Evolutionary conservation across 2,329 filamentous ascomycete genomes (phyloP), one percentile per base, ranked within the genome.

Genomic region (Hymenoscyphus fraxineus): DNA sequence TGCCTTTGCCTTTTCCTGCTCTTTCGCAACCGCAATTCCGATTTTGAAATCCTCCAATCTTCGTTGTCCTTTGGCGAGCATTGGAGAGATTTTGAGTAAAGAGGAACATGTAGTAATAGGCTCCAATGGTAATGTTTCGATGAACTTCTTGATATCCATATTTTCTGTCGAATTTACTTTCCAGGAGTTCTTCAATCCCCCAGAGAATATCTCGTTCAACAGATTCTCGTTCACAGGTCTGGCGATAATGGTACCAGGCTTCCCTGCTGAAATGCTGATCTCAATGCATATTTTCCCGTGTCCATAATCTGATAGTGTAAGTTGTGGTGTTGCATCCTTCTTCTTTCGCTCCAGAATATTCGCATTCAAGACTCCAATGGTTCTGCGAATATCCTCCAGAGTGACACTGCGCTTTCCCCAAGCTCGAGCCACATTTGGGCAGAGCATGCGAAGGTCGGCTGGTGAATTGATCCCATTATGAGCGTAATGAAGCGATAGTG

Each of bases 361-460:
- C 7, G 60, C 59, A 65, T 75, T 76, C 71, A 88, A 81, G n/a
- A 92, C 77, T 59, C 88, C 89, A 27, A 93, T 76, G 67, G 88
- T 84, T 66, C 85, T 81, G 66, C 86, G 85, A 58, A 93, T 79
- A 71, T 93, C 90, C 51, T 86, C 84, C 0, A 84, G 77, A 0
- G 81, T 83, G 16, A 92, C 88, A 64, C 82, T 81, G 39, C 89
- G 83, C 77, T 90, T 92, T 65, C 89, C 88, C 90, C 90, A 93
- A 44, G 88, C 80, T 68, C 86, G 83, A 13, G 88, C 85, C 51
- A 91, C 80, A 64, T 86, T 82, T 10, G 85, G 85, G 40, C 84
- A 81, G 41, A 93, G 80, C 38, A 81, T 78, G 41, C 82, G 80
- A 56, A 92, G 75, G 71, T 92, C 88, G 31, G 87, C 84, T 0